These are phyloP conservation scores for Onygenales sp. DNA, from an alignment of 2,329 filamentous ascomycete genomes.

Conservation along the genomic window DNA sequence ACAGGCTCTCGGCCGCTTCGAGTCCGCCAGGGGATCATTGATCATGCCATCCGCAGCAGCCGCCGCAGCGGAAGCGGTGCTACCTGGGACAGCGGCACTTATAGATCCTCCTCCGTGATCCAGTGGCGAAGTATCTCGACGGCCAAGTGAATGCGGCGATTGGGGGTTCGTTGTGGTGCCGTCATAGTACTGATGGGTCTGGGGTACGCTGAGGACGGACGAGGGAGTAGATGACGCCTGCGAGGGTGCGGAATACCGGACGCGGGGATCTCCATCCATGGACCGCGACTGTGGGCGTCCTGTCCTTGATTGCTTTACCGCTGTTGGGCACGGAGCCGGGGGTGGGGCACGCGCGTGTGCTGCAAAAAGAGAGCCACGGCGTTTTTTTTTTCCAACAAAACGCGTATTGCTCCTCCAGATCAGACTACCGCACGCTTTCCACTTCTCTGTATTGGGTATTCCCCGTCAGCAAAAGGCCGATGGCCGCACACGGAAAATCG, in stretches of 20 bases:
- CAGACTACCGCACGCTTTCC: too few species aligned
- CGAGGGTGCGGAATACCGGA: slow-evolving; percentile 11
- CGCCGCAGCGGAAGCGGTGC: slow-evolving; percentile 6
- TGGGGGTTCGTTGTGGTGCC: background rate
- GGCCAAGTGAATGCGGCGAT: background rate
- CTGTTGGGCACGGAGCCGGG: too few species aligned
- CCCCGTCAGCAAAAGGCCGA: too few species aligned
- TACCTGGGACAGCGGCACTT: background rate
- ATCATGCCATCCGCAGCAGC: background rate
- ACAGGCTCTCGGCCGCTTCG: slow-evolving; percentile 62
- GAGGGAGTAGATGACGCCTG: slow-evolving; percentile 9
- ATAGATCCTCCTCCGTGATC: too few species aligned
- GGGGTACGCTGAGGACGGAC: slow-evolving; percentile 3
- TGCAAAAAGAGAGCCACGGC: too few species aligned
- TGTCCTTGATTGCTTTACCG: too few species aligned
- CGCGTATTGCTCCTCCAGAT: too few species aligned
- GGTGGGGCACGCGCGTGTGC: too few species aligned
- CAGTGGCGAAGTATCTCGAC: too few species aligned
- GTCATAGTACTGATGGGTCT: slow-evolving; percentile 6
- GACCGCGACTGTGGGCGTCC: slow-evolving; percentile 12
- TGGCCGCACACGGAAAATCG: too few species aligned
- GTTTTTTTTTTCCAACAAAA: too few species aligned
- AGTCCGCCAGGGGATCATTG: slow-evolving; percentile 32
- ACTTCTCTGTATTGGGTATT: too few species aligned
- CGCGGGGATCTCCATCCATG: slow-evolving; percentile 26